Evolutionary conservation across 768 basidiomycete species (phyloP).

Genomic region (Collybiopsis confluens): DNA sequence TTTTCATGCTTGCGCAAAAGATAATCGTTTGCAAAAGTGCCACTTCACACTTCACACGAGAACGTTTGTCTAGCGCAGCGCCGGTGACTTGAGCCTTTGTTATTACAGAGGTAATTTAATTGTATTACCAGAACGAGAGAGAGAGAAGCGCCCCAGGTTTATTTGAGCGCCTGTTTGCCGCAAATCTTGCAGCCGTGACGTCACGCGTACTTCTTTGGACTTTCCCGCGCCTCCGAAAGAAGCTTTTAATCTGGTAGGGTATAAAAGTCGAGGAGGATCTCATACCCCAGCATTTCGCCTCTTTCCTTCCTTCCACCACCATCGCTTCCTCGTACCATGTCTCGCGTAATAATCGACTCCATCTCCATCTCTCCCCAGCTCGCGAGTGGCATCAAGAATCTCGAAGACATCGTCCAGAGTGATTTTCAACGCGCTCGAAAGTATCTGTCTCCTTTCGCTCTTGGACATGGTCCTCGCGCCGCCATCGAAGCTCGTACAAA

Average conservation of each 20-base stretch:
- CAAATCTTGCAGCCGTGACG: too few species aligned
- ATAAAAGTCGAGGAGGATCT: background rate
- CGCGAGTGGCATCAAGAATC: background rate
- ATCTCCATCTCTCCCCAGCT: conserved; percentile 2
- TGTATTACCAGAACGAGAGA: too few species aligned
- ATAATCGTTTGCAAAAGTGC: too few species aligned
- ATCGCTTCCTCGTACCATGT: background rate
- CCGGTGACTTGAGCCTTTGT: too few species aligned
- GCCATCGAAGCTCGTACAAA: conserved; percentile 19
- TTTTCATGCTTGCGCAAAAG: too few species aligned
- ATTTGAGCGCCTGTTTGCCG: too few species aligned
- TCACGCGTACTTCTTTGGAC: too few species aligned
- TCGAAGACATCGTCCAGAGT: background rate
- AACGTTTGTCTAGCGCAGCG: too few species aligned
- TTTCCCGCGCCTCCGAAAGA: background rate
- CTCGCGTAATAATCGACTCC: conserved; percentile 1
- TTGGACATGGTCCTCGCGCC: conserved; percentile 22
- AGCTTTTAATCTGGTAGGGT: background rate
- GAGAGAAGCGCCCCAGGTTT: too few species aligned
- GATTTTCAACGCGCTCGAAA: conserved; percentile 2
- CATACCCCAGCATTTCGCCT: too few species aligned
- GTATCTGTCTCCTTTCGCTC: background rate
- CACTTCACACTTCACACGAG: too few species aligned
- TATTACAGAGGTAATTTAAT: too few species aligned
- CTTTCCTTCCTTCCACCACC: background rate